A percentile compares a stretch with the other conserved stretches of the same genome.
Conservation (phyloP, 2,329 filamentous ascomycete genomes). For the Blastomyces parvus region DNA sequence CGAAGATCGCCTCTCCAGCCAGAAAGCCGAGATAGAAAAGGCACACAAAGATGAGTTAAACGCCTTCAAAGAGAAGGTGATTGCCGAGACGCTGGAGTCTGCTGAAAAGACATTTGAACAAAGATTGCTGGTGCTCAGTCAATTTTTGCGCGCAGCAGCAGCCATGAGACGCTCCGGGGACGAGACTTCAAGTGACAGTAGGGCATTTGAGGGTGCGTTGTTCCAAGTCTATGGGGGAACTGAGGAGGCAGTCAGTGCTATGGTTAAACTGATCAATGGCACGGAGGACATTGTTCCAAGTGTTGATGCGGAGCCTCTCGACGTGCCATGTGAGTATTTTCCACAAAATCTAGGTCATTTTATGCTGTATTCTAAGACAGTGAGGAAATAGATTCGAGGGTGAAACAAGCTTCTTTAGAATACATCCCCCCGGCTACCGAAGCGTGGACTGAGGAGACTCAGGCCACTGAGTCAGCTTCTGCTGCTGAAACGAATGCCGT, state of each 20-base stretch:
- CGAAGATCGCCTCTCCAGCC: constrained; percentile 45
- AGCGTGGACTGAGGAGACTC: constrained; percentile 41
- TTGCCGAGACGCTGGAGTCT: constrained; percentile 39
- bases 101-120: constrained; percentile 43
- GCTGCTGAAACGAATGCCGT: constrained; percentile 27
- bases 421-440: constrained; percentile 28
- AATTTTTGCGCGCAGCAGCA: constrained; percentile 54
- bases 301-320: constrained; percentile 46
- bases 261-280: constrained; percentile 53
- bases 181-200: constrained; percentile 47
- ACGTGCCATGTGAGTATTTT: constrained; percentile 25
- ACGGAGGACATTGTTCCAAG: constrained; percentile 48
- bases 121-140: constrained; percentile 49
- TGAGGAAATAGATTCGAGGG: constrained; percentile 37
- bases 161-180: constrained; percentile 51
- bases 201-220: constrained; percentile 55
- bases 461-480: constrained; percentile 32
- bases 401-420: constrained; percentile 42
- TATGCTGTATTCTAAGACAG: constrained; percentile 12
- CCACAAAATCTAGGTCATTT: background rate
- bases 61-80: constrained; percentile 41
- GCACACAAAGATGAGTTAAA: constrained; percentile 48
- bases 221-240: constrained; percentile 56
- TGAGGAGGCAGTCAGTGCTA: constrained; percentile 48
- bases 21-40: constrained; percentile 48